phyloP scores from a whole-genome alignment of 2,329 filamentous ascomycete species.

The Sclerotinia nivalis region DNA sequence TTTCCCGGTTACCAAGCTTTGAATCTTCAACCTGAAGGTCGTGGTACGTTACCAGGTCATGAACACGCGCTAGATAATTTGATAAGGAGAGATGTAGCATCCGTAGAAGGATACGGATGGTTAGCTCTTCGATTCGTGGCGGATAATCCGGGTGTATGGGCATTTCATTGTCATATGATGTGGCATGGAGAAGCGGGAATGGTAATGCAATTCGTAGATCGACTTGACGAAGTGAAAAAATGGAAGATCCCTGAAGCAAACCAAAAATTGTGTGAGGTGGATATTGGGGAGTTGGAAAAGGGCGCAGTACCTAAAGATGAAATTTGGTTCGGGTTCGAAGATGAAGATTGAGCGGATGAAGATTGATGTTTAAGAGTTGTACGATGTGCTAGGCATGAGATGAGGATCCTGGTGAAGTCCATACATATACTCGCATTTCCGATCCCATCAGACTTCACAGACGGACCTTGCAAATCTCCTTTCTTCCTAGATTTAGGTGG shows the following conservation, averaged over 20 bases:
- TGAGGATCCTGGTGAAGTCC: too few relatives aligned
- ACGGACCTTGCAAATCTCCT: too few relatives aligned
- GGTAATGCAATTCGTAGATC: constrained; percentile 59
- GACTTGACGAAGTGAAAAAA: constrained; percentile 48
- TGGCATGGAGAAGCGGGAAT: constrained; percentile 61
- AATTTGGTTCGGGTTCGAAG: constrained; percentile 45
- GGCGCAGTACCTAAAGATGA: constrained; percentile 53
- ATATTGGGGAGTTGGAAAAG: constrained; percentile 48
- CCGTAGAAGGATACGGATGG: constrained; percentile 57
- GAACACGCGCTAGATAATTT: constrained; percentile 43
- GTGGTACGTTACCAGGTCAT: constrained; percentile 42
- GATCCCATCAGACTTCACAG: too few relatives aligned
- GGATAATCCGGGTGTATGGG: constrained; percentile 60
- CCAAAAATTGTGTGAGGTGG: constrained; percentile 47
- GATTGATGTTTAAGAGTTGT: neutral
- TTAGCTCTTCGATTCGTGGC: constrained; percentile 54
- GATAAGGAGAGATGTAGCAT: constrained; percentile 54
- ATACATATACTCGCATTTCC: too few relatives aligned
- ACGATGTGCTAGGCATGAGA: neutral
- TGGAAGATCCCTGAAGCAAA: constrained; percentile 50
- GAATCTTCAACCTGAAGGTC: constrained; percentile 42
- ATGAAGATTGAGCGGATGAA: neutral
- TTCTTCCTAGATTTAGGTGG: too few relatives aligned
- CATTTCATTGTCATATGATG: constrained; percentile 58
- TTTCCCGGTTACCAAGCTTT: constrained; percentile 48